These are phyloP conservation scores for Eucalyptus melliodora DNA, from an alignment of 345 rosid species.

Conservation along the genomic window DNA sequence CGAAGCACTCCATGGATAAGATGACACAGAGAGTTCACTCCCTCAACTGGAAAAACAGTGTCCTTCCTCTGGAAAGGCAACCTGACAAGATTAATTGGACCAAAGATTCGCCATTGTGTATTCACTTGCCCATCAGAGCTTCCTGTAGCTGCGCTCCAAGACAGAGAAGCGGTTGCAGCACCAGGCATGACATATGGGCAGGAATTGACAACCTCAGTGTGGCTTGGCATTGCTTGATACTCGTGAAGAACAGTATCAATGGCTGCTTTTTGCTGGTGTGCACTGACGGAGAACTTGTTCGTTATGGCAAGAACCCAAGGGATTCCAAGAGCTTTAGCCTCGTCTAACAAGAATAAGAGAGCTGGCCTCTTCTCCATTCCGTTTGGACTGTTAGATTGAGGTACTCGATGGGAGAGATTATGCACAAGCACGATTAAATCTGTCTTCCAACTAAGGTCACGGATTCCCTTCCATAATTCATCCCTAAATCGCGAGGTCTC, in stretches of 20 bases:
- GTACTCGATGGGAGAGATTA: conserved; percentile 85
- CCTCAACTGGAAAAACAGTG: conserved; percentile 63
- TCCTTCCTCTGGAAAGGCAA: conserved; percentile 77
- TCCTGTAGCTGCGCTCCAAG: conserved; percentile 51
- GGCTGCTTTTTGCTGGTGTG: conserved; percentile 79
- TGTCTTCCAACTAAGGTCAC: conserved; percentile 59
- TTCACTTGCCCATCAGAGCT: conserved; percentile 32
- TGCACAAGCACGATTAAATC: conserved; percentile 90
- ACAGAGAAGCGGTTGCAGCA: conserved; percentile 57
- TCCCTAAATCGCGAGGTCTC: conserved; percentile 76
- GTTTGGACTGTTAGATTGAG: conserved; percentile 38
- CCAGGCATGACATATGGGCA: conserved; percentile 78
- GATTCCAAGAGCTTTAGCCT: conserved; percentile 88
- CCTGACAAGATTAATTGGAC: conserved; percentile 58
- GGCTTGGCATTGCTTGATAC: conserved; percentile 61
- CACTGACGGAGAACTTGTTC: conserved; percentile 95
- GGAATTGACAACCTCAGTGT: conserved; percentile 69
- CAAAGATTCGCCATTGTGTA: conserved; percentile 45
- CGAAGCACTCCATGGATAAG: conserved; percentile 63
- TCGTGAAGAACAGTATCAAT: conserved; percentile 72
- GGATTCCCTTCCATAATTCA: conserved; percentile 88
- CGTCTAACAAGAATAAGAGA: conserved; percentile 67
- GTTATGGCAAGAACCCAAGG: conserved; percentile 97
- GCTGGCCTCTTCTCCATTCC: conserved; percentile 55
- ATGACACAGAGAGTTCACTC: conserved; percentile 64